phyloP scores from a whole-genome alignment of 352 stramenopile genomes.

The Pythium brachiatum region DNA sequence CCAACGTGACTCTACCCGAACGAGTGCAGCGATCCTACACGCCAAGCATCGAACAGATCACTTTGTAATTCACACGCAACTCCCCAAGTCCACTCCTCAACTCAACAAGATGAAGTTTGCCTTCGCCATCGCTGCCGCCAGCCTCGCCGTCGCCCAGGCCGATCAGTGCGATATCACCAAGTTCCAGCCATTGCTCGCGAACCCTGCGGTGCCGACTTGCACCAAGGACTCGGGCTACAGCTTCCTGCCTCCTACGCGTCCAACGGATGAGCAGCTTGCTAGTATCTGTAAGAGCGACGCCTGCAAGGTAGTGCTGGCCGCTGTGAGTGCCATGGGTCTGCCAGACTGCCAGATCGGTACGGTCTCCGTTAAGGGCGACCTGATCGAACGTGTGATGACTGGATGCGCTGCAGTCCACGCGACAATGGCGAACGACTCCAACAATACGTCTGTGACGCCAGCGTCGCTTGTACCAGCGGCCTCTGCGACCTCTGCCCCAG shows the following conservation, averaged over 20 bases:
- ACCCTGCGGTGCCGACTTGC: slow-evolving; percentile 18
- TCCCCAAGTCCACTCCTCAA: background rate
- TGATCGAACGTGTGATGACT: slow-evolving; percentile 17
- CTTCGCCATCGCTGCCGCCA: slow-evolving; percentile 9
- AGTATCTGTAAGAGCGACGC: slow-evolving; percentile 23
- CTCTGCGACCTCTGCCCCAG: background rate
- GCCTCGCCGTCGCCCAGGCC: background rate
- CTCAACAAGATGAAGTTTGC: slow-evolving; percentile 14
- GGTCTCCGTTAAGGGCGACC: slow-evolving; percentile 18
- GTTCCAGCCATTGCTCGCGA: slow-evolving; percentile 10
- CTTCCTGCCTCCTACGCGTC: slow-evolving; percentile 18
- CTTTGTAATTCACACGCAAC: background rate
- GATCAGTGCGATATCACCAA: slow-evolving; percentile 18
- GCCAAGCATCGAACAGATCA: background rate
- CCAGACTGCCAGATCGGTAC: slow-evolving; percentile 22
- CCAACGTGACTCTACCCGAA: background rate
- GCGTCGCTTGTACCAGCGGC: background rate
- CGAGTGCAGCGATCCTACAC: background rate
- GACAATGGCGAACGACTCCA: background rate
- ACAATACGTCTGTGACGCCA: background rate
- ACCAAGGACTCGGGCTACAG: slow-evolving; percentile 13
- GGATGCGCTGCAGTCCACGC: slow-evolving; percentile 10
- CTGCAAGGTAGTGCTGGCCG: slow-evolving; percentile 18
- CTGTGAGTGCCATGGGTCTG: slow-evolving; percentile 7
- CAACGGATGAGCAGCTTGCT: slow-evolving; percentile 20